Evolutionary conservation across 768 basidiomycete species (phyloP).

Genomic region (Tulasnella sp.): DNA sequence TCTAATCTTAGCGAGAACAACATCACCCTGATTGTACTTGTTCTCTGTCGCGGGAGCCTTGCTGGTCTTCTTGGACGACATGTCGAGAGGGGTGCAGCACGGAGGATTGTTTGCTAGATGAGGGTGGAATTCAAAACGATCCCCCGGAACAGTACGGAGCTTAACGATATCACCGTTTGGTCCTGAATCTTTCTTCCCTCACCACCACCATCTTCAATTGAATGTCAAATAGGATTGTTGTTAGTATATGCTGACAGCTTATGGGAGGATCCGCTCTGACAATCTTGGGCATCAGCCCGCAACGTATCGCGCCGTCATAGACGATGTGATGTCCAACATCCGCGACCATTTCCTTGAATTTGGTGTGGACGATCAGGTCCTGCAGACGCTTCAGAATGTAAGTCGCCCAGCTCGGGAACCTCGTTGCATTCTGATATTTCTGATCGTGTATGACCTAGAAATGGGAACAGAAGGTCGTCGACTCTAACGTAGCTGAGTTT

Average conservation of each 20-base stretch:
- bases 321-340: constrained; percentile 83
- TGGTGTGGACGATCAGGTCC: constrained; percentile 83
- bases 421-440: neutral
- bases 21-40: constrained; percentile 61
- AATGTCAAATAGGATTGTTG: constrained; percentile 99
- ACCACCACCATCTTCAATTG: neutral
- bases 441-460: constrained; percentile 39
- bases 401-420: constrained; percentile 30
- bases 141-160: neutral
- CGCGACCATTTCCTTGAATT: constrained; percentile 94
- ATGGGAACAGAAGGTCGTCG: constrained; percentile 92
- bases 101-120: constrained; percentile 3
- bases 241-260: constrained; percentile 58
- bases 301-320: constrained; percentile 90
- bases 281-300: constrained; percentile 57
- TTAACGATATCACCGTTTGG: constrained; percentile 2
- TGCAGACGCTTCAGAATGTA: constrained; percentile 81
- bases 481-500: constrained; percentile 93
- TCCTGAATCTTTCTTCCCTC: neutral
- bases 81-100: neutral
- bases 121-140: constrained; percentile 5
- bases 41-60: constrained; percentile 20
- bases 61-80: constrained; percentile 19
- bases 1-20: constrained; percentile 86
- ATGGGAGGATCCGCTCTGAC: constrained; percentile 32